Evolutionary conservation across 2,329 filamentous ascomycete species (phyloP), one percentile per base, ranked within the genome.

Genomic region (Fusarium pininemorale): DNA sequence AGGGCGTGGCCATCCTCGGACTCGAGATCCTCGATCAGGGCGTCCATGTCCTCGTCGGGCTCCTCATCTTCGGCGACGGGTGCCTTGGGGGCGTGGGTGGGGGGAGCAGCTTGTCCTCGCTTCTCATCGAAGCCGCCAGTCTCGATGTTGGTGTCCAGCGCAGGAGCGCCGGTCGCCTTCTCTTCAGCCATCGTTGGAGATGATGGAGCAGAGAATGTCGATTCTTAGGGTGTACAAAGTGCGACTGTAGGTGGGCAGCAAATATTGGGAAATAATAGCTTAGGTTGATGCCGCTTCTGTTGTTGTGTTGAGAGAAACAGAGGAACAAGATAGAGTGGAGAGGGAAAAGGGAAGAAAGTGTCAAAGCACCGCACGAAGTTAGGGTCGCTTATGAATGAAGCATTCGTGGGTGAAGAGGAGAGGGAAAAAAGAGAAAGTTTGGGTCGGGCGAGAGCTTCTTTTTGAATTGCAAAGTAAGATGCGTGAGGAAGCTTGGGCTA

Each of bases 11-110:
- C 93, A 82, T 96, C 94, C 78, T 94, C 87, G 47, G 92, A 94
- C 85, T 96, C 93, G 76, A 97, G 91, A 79, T 96, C 94, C 82
- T 95, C 93, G 76, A 97, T 97, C 79, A 97, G 88, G 79, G 91
- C 90, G 80, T 97, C 93, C 76, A 97, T 94, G 81, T 96, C 92
- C 85, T 94, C 93, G 78, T 94, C 92, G 37, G 85, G 92, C 28
- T 95, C 92, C 55, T 94, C 92, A 11, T 91, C 91, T 37, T 88
- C 89, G 48, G 88, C 86, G 56, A 79, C 81, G 79, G 84, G 85
- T 68, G 80, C 78, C 79, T 82, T 81, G 67, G 81, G 73, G 45
- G 80, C 78, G 69, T 82, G 79, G 66, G 75, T 55, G 28, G 83
- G 72, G 48, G 83, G 72, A 70, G 78, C 75, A 66, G 69, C 76